Evolutionary conservation across 768 basidiomycete species (phyloP).

Genomic region (Suillus sp.): DNA sequence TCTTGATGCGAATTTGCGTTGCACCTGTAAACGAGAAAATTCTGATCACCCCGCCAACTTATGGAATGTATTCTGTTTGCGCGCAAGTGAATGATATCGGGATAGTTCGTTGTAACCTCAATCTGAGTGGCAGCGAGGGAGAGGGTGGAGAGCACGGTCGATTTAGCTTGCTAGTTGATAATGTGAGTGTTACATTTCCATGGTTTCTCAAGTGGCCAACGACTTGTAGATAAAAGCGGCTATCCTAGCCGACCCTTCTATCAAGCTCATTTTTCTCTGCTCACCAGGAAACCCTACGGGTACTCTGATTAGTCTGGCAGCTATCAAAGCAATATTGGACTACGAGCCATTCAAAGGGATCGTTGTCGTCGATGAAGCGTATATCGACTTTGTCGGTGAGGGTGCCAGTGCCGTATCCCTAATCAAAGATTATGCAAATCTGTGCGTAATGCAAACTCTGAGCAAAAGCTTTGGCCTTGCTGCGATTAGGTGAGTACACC

Average conservation of each 20-base stretch:
- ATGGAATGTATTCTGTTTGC: constrained; percentile 96
- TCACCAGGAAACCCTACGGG: constrained; percentile 98
- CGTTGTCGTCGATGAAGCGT: constrained; percentile 94
- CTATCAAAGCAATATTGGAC: constrained; percentile 70
- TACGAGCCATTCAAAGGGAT: constrained; percentile 87
- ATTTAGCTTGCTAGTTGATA: constrained; percentile 75
- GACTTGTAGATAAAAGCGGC: constrained; percentile 65
- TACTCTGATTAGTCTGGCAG: constrained; percentile 73
- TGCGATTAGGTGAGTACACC: constrained; percentile 74
- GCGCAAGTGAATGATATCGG: constrained; percentile 95
- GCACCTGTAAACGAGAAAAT: constrained; percentile 79
- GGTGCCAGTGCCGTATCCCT: constrained; percentile 67
- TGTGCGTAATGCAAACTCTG: constrained; percentile 95
- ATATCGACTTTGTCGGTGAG: constrained; percentile 85
- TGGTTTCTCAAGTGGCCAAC: constrained; percentile 10
- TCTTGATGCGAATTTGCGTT: constrained; percentile 90
- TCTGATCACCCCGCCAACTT: constrained; percentile 90
- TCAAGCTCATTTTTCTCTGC: constrained; percentile 93
- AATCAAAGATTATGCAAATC: constrained; percentile 79
- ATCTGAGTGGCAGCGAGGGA: constrained; percentile 56
- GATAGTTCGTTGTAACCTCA: constrained; percentile 74
- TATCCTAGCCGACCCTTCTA: constrained; percentile 67
- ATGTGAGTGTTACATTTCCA: constrained; percentile 49
- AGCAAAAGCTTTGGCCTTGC: constrained; percentile 97
- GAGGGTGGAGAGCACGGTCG: constrained; percentile 73